These are phyloP conservation scores for Waltergamsia citrina DNA, from an alignment of 2,329 filamentous ascomycete species.

Conservation along the genomic window DNA sequence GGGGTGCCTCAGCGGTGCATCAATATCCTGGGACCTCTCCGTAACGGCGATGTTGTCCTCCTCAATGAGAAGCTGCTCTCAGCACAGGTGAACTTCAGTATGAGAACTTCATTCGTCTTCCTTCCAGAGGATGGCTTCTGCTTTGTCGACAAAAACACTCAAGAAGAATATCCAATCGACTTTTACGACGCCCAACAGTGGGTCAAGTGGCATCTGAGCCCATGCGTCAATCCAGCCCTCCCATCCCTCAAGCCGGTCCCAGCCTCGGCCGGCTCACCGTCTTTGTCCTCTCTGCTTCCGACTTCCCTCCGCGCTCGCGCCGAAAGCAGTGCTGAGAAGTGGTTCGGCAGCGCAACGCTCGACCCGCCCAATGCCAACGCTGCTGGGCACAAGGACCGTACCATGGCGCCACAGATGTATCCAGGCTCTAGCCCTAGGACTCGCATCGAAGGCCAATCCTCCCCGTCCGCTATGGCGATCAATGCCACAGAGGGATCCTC, in stretches of 20 bases:
- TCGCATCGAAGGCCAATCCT: no score
- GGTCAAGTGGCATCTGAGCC: constrained; percentile 69
- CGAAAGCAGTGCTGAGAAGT: constrained; percentile 29
- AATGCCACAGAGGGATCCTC: no score
- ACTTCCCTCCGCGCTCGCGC: constrained; percentile 33
- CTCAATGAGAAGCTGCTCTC: constrained; percentile 84
- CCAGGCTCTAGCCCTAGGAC: constrained; percentile 4
- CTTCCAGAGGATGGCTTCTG: constrained; percentile 81
- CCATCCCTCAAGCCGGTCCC: constrained; percentile 40
- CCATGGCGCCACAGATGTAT: constrained; percentile 16
- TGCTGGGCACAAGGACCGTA: constrained; percentile 29
- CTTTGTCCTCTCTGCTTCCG: constrained; percentile 36
- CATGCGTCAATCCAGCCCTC: constrained; percentile 61
- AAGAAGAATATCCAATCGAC: constrained; percentile 71
- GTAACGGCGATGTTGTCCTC: constrained; percentile 87
- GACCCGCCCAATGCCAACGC: constrained; percentile 1
- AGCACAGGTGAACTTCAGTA: constrained; percentile 86
- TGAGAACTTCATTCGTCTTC: constrained; percentile 77
- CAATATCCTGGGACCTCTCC: constrained; percentile 81
- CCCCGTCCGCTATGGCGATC: not conserved
- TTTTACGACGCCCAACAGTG: constrained; percentile 76
- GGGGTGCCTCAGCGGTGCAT: constrained; percentile 79
- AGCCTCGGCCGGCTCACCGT: constrained; percentile 18
- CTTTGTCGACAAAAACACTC: constrained; percentile 75
- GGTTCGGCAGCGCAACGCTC: not conserved